phyloP scores from a whole-genome alignment of 495 filamentous ascomycete genomes.

The Amorphotheca resinae region DNA sequence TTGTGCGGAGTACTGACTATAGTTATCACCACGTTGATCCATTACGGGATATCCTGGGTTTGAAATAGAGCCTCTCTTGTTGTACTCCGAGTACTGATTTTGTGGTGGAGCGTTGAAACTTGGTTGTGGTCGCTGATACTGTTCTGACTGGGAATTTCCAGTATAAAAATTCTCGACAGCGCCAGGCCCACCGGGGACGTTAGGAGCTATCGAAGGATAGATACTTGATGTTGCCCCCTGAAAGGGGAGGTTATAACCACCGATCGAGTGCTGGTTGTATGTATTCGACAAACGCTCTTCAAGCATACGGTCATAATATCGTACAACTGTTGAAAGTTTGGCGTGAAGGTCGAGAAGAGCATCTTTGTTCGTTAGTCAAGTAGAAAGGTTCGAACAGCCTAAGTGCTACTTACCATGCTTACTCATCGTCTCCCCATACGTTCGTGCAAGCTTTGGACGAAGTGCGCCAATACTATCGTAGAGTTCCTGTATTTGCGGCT shows the following conservation, averaged over 20 bases:
- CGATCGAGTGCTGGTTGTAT: slow-evolving; percentile 67
- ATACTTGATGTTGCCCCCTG: slow-evolving; percentile 45
- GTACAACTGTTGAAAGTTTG: slow-evolving; percentile 89
- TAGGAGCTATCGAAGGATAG: slow-evolving; percentile 53
- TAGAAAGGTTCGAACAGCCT: neutral
- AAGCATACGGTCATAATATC: slow-evolving; percentile 98
- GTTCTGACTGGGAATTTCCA: slow-evolving; percentile 44
- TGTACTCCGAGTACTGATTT: slow-evolving; percentile 20
- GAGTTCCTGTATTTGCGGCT: slow-evolving; percentile 94
- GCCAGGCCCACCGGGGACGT: slow-evolving; percentile 32
- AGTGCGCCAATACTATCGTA: slow-evolving; percentile 92
- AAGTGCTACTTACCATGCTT: slow-evolving; percentile 65
- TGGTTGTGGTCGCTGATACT: slow-evolving; percentile 31
- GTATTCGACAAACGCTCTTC: slow-evolving; percentile 89
- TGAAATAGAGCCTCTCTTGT: slow-evolving; percentile 19
- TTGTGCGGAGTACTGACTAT: slow-evolving; percentile 10
- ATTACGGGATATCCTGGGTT: slow-evolving; percentile 10
- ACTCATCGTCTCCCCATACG: slow-evolving; percentile 98
- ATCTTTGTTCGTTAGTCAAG: slow-evolving; percentile 38
- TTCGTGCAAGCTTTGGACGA: slow-evolving; percentile 86
- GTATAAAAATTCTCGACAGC: slow-evolving; percentile 75
- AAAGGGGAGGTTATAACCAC: slow-evolving; percentile 38
- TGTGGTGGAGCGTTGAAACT: slow-evolving; percentile 21
- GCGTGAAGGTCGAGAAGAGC: slow-evolving; percentile 87
- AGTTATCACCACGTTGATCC: slow-evolving; percentile 20